phyloP scores from a whole-genome alignment of 805 yeast genomes.

The Pichia californica region DNA sequence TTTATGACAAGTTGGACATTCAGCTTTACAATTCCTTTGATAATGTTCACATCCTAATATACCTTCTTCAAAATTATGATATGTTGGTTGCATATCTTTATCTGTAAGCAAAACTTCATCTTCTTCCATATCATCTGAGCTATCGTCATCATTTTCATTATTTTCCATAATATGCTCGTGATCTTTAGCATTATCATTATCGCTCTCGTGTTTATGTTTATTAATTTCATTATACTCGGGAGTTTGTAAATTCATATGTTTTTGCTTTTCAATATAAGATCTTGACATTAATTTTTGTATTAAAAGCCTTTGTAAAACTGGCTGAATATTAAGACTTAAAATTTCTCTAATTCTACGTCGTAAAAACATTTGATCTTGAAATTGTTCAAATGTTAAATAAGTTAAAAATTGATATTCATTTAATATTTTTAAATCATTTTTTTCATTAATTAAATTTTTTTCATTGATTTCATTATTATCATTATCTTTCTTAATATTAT shows the following conservation, averaged over 20 bases:
- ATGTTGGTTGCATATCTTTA: slow-evolving; percentile 43
- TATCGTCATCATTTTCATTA: slow-evolving; percentile 11
- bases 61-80: slow-evolving; percentile 35
- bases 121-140: slow-evolving; percentile 18
- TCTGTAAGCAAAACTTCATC: slow-evolving; percentile 39
- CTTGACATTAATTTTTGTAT: slow-evolving; percentile 67
- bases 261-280: slow-evolving; percentile 46
- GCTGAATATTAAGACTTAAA: slow-evolving; percentile 33
- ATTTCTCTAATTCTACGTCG: slow-evolving; percentile 45
- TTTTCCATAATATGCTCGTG: background rate
- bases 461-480: background rate
- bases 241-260: slow-evolving; percentile 12
- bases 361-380: slow-evolving; percentile 31
- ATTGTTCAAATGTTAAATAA: slow-evolving; percentile 27
- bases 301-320: slow-evolving; percentile 40
- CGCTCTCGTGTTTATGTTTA: background rate
- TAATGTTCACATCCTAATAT: slow-evolving; percentile 78
- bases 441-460: background rate
- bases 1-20: slow-evolving; percentile 64
- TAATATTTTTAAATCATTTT: too few species aligned
- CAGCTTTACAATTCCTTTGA: slow-evolving; percentile 74
- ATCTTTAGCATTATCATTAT: background rate
- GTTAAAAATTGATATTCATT: slow-evolving; percentile 24
- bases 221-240: background rate
- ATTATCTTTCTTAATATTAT: background rate